These are phyloP conservation scores for Cyberlindnera maritima DNA, from an alignment of 805 yeast genomes.

Conservation along the genomic window DNA sequence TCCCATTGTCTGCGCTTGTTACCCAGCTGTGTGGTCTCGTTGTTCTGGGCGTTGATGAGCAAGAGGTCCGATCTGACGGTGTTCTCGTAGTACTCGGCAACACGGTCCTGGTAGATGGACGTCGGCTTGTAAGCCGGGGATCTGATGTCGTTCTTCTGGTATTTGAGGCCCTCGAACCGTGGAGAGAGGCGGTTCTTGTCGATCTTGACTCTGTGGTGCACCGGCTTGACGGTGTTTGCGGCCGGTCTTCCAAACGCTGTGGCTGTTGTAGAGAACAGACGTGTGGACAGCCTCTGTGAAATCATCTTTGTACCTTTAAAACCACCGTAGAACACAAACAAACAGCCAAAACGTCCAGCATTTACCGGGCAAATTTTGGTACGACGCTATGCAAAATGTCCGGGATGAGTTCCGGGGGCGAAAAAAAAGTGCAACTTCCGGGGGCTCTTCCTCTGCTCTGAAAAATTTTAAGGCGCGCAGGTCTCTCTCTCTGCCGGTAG, in stretches of 20 bases:
- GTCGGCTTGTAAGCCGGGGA: conserved; percentile 77
- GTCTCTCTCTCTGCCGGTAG: neutral
- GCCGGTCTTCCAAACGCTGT: conserved; percentile 44
- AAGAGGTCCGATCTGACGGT: conserved; percentile 75
- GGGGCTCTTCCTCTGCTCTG: conserved; percentile 5
- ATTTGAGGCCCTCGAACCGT: conserved; percentile 63
- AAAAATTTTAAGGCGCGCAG: conserved; percentile 8
- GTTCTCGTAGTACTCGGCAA: conserved; percentile 70
- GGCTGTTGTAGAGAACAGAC: conserved; percentile 25
- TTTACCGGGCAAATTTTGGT: conserved; percentile 4
- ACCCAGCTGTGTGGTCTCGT: conserved; percentile 52
- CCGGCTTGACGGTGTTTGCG: conserved; percentile 80
- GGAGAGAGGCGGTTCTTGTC: conserved; percentile 75
- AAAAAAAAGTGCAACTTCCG: conserved; percentile 5
- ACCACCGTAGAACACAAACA: neutral
- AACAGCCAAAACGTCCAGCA: too few relatives aligned
- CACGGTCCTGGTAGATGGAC: conserved; percentile 75
- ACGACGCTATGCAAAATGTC: too few relatives aligned
- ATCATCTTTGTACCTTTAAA: neutral
- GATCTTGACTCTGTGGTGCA: conserved; percentile 83
- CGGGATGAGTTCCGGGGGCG: conserved; percentile 12
- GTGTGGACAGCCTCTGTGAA: conserved; percentile 2
- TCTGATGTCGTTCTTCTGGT: conserved; percentile 70
- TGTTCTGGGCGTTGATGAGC: conserved; percentile 74
- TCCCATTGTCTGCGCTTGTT: conserved; percentile 81